These are phyloP conservation scores for Phytophthora sp. DNA, from an alignment of 352 stramenopile genomes.

Conservation along the genomic window DNA sequence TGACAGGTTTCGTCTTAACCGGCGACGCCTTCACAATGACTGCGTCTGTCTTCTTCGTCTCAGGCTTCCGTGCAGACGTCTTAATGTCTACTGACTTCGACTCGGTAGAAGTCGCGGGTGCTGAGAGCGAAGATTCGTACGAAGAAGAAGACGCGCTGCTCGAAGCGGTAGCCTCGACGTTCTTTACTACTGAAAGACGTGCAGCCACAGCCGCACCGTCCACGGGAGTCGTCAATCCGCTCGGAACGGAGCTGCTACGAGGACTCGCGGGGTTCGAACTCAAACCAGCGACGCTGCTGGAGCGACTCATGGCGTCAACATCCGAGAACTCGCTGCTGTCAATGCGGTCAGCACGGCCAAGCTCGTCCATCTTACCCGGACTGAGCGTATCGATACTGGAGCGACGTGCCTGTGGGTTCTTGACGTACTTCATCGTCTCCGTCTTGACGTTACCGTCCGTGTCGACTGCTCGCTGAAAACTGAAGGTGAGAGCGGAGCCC, in stretches of 20 bases:
- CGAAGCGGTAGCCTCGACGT: conserved; percentile 6
- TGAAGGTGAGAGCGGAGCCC: conserved; percentile 47
- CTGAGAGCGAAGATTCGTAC: conserved; percentile 2
- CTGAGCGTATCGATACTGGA: conserved; percentile 48
- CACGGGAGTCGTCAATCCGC: conserved; percentile 12
- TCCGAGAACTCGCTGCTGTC: conserved; percentile 59
- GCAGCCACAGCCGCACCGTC: conserved; percentile 28
- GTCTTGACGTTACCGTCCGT: conserved; percentile 32
- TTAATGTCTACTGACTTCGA: conserved; percentile 10
- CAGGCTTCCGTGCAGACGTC: conserved; percentile 15
- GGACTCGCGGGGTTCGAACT: conserved; percentile 39
- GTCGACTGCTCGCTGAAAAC: conserved; percentile 36
- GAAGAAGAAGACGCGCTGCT: conserved; percentile 6
- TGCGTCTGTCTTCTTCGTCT: no score
- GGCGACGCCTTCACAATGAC: conserved; percentile 4
- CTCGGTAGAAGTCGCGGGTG: not conserved
- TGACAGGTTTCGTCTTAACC: conserved; percentile 5
- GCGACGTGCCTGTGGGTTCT: conserved; percentile 54
- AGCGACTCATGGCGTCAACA: conserved; percentile 52
- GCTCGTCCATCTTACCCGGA: conserved; percentile 54
- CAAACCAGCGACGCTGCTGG: conserved; percentile 37
- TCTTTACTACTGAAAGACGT: conserved; percentile 18
- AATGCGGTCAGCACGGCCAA: conserved; percentile 45
- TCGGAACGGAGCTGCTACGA: conserved; percentile 18
- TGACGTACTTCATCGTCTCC: conserved; percentile 50